Evolutionary conservation across 495 filamentous ascomycete species (phyloP), one percentile per base, ranked within the genome.

Genomic region (Xylaria curta): DNA sequence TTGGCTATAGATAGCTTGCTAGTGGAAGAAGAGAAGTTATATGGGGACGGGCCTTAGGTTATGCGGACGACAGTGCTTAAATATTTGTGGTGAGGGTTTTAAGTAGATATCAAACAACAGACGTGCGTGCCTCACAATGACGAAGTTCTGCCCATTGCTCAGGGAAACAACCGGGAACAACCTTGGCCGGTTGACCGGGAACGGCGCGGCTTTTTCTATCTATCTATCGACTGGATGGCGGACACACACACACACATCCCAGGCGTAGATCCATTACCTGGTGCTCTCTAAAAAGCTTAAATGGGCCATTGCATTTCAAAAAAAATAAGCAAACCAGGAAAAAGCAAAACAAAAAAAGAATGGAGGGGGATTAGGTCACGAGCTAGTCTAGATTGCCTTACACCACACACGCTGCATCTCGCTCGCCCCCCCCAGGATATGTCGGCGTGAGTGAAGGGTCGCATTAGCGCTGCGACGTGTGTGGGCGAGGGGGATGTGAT

Each of bases 381-480:
- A 49, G 42, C 38, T 65, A 49, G 62, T 65, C 38, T 65, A 1
- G 40, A 17, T 49, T 36, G 8, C 28, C 13, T 10, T 10, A 59
- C 56, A 59, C 40, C 24, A 15, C 10, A 10, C 28, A 9, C n/a
- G n/a, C 10, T 59, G 19, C 26, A 36, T 31, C 28, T n/a, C n/a
- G n/a, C n/a, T n/a, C n/a, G n/a, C n/a, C n/a, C 26, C 28, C 28
- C 36, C 68, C 46, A 64, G 31, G 3, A 44, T 42, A 38, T 15
- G 47, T 61, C 68, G 68, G 21, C 68, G n/a, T 70, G 68, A 64
- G n/a, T n/a, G n/a, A n/a, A n/a, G n/a, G 44, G 44, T 40, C 56
- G 68, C 68, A 70, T 70, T 70, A 64, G 68, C 60, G 68, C 15
- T 31, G 58, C 58, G 19, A 33, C 1, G 26, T 47, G 46, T 7